phyloP scores from a whole-genome alignment of 345 rosid genomes.

The Eucalyptus victrix region DNA sequence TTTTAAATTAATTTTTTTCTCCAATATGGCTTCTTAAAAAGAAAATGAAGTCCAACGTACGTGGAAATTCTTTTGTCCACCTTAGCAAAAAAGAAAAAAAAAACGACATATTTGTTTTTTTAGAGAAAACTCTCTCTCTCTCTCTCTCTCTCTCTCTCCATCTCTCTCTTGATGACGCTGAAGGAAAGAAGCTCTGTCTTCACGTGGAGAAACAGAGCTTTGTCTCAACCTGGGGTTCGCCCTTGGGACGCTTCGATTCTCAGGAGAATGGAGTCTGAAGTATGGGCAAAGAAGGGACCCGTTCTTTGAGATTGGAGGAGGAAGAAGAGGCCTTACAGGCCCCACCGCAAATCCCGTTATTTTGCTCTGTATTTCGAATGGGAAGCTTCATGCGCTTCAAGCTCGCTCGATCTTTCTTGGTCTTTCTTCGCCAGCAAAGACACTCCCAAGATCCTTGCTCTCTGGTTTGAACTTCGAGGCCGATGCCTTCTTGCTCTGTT shows the following conservation, averaged over 20 bases:
- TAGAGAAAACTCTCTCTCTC: neutral
- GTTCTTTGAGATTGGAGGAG: neutral
- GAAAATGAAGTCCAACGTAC: too few species aligned
- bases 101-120: too few species aligned
- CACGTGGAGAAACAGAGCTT: too few species aligned
- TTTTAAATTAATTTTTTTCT: too few species aligned
- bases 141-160: neutral
- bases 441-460: neutral
- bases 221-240: neutral
- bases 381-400: neutral
- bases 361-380: neutral
- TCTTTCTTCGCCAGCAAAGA: neutral
- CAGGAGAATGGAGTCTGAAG: neutral
- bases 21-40: too few species aligned
- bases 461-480: neutral
- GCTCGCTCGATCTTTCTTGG: neutral
- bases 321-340: neutral
- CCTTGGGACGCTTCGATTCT: neutral
- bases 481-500: neutral
- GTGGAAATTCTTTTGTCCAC: neutral
- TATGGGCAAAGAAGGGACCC: neutral
- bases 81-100: too few species aligned
- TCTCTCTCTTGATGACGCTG: neutral
- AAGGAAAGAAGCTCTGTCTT: too few species aligned
- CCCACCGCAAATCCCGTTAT: neutral